Evolutionary conservation across 306 rosid genomes (phyloP), one percentile per base, ranked within the genome.

Genomic region (barrel medic (Medicago truncatula)): DNA sequence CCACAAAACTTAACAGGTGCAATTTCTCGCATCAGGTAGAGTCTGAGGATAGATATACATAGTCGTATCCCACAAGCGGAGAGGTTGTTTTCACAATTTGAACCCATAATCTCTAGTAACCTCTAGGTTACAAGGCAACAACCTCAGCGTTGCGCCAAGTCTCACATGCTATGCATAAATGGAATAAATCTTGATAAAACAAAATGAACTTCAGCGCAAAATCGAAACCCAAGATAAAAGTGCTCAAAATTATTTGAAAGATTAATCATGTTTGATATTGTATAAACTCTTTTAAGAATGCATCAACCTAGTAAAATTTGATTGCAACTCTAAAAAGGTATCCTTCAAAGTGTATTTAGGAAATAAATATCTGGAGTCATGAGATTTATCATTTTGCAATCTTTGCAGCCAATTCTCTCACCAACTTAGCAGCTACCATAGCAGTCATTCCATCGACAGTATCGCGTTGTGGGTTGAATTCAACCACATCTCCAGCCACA

Each of bases 361-460:
- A 34, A 34, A 34, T 34, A 34, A 34, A 34, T 34, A 34, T 34
- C 38, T 2, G 38, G 38, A 34, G 38, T 4, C 38, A 6, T 4
- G 38, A 6, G 38, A 34, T 34, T 7, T 67, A 53, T 86, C 81
- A 94, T 82, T 90, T 92, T 46, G 98, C 76, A 44, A 95, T 92
- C 89, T 95, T 92, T 0, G 97, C 99, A 25, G 96, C 44, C 78
- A 92, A 47, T 78, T 95, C 99, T 85, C 97, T 89, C 52, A 92
- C 99, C 75, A 95, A 76, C 87, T 95, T 95, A 6, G 99, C 99
- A 60, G 97, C 98, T 71, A 95, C 99, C 99, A 95, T 95, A 47
- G 97, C 99, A 25, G 99, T 95, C 99, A 95, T 92, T 76, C 97
- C 99, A 34, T 89, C 97, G 5, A 90, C 97, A 1, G 97, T 95